Base-by-base conservation (phyloP, 148 eudicot species). In the Diospyros lotus region DNA sequence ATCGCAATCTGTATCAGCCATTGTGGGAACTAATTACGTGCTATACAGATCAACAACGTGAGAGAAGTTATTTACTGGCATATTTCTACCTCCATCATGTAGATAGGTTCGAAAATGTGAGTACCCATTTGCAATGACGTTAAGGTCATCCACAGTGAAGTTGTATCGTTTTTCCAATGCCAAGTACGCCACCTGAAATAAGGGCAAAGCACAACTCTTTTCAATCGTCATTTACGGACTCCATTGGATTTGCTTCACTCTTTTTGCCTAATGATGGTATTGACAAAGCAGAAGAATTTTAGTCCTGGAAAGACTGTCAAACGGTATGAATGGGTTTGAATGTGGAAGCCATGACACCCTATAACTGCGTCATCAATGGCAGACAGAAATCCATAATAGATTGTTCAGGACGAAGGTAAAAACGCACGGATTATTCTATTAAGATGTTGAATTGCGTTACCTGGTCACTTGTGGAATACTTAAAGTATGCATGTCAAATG, bases 131-230 rank as follows among this genome's bases (percentile, higher is more conserved):
- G 98, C 98, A 68, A 93, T 88, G 70, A 93, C 80, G 69, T 89
- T 88, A 56, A 93, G 92, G 79, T 93, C 96, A 64, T 84, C 72
- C 60, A 93, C 79, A 73, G 77, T 82, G 83, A 93, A 93, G 84
- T 93, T 93, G 82, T 87, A 93, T 51, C 98, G 96, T 76, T 91
- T 93, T 87, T 93, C 98, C 75, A 91, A 64, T 6, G 98, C 98
- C 83, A 93, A 77, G 80, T 89, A 93, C 68, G 88, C 52, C 66
- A 93, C 85, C 97, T 93, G 84, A 79, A 73, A 64, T 68, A 52
- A 64, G 53, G 48, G 62, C 44, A 41, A 68, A 45, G 43, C 7
- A 66, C 5, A 53, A 63, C 9, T 9, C 4, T 46, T 15, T 62
- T 17, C 7, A 71, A 28, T 42, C 6, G 58, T 38, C 6, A 12